Conservation (phyloP, 768 basidiomycete species). For the Mycena floridula region DNA sequence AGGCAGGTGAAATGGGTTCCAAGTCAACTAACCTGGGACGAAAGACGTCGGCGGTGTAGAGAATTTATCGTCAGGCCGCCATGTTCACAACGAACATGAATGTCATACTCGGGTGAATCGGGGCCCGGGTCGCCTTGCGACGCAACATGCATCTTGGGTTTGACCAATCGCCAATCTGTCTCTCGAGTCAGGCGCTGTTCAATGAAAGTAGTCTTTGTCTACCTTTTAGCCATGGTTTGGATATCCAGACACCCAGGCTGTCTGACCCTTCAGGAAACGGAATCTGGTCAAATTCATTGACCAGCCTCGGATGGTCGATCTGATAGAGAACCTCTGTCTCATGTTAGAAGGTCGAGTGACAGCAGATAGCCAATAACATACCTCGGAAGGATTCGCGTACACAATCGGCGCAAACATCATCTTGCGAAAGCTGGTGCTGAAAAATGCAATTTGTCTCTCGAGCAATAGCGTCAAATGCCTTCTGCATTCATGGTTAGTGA, state of each 20-base stretch:
- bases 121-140: slow-evolving; percentile 61
- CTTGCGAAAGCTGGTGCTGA: slow-evolving; percentile 37
- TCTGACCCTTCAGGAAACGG: slow-evolving; percentile 37
- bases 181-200: background rate
- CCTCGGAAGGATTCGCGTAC: slow-evolving; percentile 53
- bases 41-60: slow-evolving; percentile 53
- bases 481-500: slow-evolving; percentile 32
- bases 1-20: background rate
- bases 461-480: slow-evolving; percentile 36
- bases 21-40: slow-evolving; percentile 39
- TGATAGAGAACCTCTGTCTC: slow-evolving; percentile 64
- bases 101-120: slow-evolving; percentile 45
- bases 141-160: slow-evolving; percentile 71
- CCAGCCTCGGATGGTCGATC: slow-evolving; percentile 57
- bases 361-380: slow-evolving; percentile 16
- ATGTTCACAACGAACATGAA: slow-evolving; percentile 71
- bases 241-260: slow-evolving; percentile 59
- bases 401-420: slow-evolving; percentile 58
- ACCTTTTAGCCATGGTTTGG: slow-evolving; percentile 79
- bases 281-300: slow-evolving; percentile 51
- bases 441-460: slow-evolving; percentile 41
- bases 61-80: slow-evolving; percentile 52
- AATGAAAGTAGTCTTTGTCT: slow-evolving; percentile 7
- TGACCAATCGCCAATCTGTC: slow-evolving; percentile 66
- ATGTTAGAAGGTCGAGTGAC: slow-evolving; percentile 2